Percentiles rank a stretch among this genome's conserved stretches.
phyloP scores from a whole-genome alignment of 2,329 filamentous ascomycete species.

The Fusarium piperis region DNA sequence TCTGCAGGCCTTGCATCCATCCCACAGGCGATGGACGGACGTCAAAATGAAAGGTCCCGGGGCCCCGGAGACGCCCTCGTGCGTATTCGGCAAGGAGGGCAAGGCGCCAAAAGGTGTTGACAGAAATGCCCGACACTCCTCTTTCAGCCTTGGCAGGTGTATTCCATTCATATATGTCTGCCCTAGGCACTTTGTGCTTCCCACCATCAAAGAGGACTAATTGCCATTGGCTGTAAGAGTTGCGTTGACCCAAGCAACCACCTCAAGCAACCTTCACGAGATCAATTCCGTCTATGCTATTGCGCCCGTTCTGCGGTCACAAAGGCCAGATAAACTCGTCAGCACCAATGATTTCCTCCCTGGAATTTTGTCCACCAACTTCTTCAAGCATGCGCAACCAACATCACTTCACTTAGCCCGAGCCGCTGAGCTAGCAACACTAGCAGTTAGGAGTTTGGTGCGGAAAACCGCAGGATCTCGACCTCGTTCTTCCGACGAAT shows the following conservation, averaged over 20 bases:
- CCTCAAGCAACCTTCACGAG: neutral
- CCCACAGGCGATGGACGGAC: neutral
- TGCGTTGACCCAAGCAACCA: neutral
- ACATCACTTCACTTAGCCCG: neutral
- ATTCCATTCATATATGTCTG: neutral
- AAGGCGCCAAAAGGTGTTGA: neutral
- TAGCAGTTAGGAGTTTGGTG: slow-evolving; percentile 6
- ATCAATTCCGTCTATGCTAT: neutral
- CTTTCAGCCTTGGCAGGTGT: neutral
- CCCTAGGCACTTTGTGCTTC: neutral
- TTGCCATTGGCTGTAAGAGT: neutral
- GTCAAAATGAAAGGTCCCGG: neutral
- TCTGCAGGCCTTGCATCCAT: neutral
- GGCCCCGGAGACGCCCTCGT: neutral
- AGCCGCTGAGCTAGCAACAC: slow-evolving; percentile 3
- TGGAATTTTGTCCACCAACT: neutral
- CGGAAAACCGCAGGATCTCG: slow-evolving; percentile 20
- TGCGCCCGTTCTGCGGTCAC: neutral
- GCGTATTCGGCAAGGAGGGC: neutral
- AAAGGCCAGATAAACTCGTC: neutral
- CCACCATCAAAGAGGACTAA: neutral
- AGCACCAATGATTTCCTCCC: neutral
- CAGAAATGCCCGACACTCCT: neutral
- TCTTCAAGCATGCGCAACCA: neutral
- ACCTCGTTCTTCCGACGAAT: slow-evolving; percentile 24